phyloP scores from a whole-genome alignment of 441 rosid genomes.

The Pelargonium citronellum region DNA sequence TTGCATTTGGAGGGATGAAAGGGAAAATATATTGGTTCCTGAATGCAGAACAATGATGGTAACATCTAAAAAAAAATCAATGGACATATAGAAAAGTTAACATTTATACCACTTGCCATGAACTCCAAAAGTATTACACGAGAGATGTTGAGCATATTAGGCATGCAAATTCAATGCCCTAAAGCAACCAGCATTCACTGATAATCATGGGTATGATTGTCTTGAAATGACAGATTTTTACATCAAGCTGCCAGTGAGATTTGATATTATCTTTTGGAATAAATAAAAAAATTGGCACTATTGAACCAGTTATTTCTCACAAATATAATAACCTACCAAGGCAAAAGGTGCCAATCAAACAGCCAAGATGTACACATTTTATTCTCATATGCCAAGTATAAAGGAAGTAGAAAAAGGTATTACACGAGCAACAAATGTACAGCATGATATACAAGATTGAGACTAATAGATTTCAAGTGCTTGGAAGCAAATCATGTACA shows the following conservation, averaged over 20 bases:
- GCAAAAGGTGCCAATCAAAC: not conserved
- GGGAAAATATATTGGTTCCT: no score
- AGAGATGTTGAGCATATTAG: not conserved
- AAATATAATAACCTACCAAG: no score
- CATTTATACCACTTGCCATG: not conserved
- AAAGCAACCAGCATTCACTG: not conserved
- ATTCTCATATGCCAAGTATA: not conserved
- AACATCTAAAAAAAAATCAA: no score
- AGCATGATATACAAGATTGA: not conserved
- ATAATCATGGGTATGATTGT: not conserved
- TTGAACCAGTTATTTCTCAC: no score
- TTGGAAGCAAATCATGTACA: not conserved
- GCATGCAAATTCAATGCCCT: not conserved
- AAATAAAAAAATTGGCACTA: not conserved
- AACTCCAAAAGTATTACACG: not conserved
- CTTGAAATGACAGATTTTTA: not conserved
- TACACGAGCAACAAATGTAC: not conserved
- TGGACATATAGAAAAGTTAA: not conserved
- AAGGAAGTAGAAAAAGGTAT: not conserved
- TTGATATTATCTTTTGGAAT: not conserved
- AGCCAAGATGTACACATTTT: not conserved
- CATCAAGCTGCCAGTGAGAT: not conserved
- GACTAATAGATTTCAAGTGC: not conserved
- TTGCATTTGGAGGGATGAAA: no score
- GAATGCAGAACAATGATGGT: no score